Base-by-base conservation (phyloP, 768 basidiomycete genomes). In the Kwoniella mangroviensis region DNA sequence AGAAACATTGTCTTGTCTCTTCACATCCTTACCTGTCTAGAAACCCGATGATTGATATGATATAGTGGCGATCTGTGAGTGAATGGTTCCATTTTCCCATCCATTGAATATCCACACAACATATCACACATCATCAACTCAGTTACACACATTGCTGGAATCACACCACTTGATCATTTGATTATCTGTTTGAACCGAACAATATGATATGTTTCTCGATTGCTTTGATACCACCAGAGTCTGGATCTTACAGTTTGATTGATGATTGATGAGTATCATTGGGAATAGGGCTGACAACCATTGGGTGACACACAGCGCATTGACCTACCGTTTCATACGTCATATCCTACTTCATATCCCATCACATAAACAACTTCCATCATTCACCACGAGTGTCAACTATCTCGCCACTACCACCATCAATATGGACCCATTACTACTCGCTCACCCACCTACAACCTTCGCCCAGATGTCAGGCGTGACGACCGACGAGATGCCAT, bases 401-500 rank as follows among this genome's bases (percentile, higher is more conserved):
- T 34, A 53, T 17, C 26, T 42, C 67, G 21, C 53, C 45, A 43
- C 55, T 55, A 28, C 43, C 34, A 34, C 34, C 34, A 34, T 56
- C 68, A 69, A 7, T 43, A 69, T 69, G 62, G 68, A 69, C 26
- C 68, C 68, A 10, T 40, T 69, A 63, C 24, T 69, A 34, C 55
- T 69, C 53, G 68, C 68, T 52, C 62, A 69, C 21, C 68, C 68
- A 17, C 68, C 68, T 2, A 56, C 62, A 26, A 43, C 61, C 6
- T 64, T 26, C 43, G 10, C 54, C 7, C 52, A 63, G 43, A 57
- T 59, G 43, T 42, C 43, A 2, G 42, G 42, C 42, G 13, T 58
- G 63, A 49, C 60, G 53, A 68, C 59, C 57, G 77, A 76, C 49
- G 70, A 69, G 60, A 72, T 75, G 68, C 65, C 70, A 22, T 79